Evolutionary conservation across 2,329 filamentous ascomycete genomes (phyloP).

Genomic region (Endoconidiophora laricicola): DNA sequence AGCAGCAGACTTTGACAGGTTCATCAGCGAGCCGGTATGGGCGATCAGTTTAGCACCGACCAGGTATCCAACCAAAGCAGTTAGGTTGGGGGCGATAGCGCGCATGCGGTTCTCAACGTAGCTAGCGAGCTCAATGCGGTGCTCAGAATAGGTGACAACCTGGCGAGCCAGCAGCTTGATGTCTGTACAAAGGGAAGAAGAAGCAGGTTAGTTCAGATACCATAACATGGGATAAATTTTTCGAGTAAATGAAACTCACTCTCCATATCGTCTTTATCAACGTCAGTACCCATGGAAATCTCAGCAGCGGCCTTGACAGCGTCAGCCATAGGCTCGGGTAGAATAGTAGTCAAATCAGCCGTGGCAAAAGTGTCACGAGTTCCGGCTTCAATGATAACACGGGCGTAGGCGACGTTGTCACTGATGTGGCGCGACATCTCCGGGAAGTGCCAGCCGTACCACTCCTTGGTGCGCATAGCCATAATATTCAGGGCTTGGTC

Average conservation of each 20-base stretch:
- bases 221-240: neutral
- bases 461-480: slow-evolving; percentile 98
- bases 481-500: slow-evolving; percentile 99
- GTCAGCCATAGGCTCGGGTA: slow-evolving; percentile 86
- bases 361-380: slow-evolving; percentile 66
- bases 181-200: slow-evolving; percentile 23
- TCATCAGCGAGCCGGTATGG: slow-evolving; percentile 86
- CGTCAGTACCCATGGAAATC: slow-evolving; percentile 96
- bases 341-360: slow-evolving; percentile 70
- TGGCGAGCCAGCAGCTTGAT: slow-evolving; percentile 85
- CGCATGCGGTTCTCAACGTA: slow-evolving; percentile 91
- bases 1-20: slow-evolving; percentile 83
- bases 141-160: slow-evolving; percentile 81
- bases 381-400: slow-evolving; percentile 75
- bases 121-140: slow-evolving; percentile 69
- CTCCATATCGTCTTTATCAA: slow-evolving; percentile 77
- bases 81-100: slow-evolving; percentile 90
- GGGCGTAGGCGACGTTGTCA: slow-evolving; percentile 89
- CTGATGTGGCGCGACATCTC: slow-evolving; percentile 95
- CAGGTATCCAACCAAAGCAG: slow-evolving; percentile 78
- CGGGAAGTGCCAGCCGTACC: slow-evolving; percentile 99
- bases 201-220: neutral
- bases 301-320: slow-evolving; percentile 89
- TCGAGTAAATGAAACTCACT: slow-evolving; percentile 21
- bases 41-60: slow-evolving; percentile 91